A percentile compares a stretch with the other conserved stretches of the same genome.
Evolutionary conservation across 352 stramenopile species (phyloP).

Genomic region (Phytopythium montanum): DNA sequence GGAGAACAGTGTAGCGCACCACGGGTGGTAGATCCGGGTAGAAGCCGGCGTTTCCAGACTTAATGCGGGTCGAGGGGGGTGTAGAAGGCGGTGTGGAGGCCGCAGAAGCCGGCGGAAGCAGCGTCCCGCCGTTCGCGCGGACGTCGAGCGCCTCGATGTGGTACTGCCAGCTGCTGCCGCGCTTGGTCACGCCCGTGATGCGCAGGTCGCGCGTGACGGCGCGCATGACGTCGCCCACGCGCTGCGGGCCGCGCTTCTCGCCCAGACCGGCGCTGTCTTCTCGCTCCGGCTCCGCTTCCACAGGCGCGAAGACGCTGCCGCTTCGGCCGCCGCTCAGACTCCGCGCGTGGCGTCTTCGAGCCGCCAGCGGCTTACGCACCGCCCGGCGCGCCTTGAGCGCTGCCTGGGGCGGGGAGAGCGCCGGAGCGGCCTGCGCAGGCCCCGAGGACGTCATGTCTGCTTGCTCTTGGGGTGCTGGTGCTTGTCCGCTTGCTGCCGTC

Average conservation of each 20-base stretch:
- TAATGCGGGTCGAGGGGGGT: background rate
- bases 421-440: background rate
- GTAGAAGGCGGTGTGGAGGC: conserved; percentile 7
- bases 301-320: background rate
- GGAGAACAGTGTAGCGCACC: conserved; percentile 79
- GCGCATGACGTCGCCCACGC: conserved; percentile 19
- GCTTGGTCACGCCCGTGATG: conserved; percentile 70
- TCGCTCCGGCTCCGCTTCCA: background rate
- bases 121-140: conserved; percentile 18
- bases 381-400: background rate
- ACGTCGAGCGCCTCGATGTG: conserved; percentile 80
- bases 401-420: background rate
- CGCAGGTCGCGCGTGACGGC: conserved; percentile 53
- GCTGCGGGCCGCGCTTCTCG: conserved; percentile 7
- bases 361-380: background rate
- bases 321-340: background rate
- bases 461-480: background rate
- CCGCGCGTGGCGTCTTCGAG: background rate
- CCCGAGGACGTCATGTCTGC: background rate
- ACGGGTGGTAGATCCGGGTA: conserved; percentile 55
- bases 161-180: conserved; percentile 66
- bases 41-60: too few species aligned
- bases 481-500: background rate
- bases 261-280: background rate
- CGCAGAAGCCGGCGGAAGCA: conserved; percentile 1